A percentile compares a stretch with the other conserved stretches of the same genome.
Conservation (phyloP, 768 basidiomycete genomes). For the Auriscalpium vulgare region DNA sequence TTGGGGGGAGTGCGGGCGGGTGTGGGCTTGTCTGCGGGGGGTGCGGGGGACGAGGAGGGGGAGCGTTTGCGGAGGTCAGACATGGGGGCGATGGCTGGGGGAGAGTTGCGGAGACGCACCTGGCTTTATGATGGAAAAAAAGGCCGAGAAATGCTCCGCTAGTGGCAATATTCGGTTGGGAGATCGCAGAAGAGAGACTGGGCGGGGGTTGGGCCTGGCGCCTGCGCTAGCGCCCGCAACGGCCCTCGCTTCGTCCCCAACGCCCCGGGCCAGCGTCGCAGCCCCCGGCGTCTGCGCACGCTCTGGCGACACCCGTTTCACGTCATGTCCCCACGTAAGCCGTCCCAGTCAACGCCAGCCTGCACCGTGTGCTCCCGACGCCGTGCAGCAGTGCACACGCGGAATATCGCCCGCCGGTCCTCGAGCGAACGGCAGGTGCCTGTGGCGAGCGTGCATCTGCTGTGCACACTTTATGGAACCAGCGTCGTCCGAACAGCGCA, state of each 20-base stretch:
- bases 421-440: too few species aligned
- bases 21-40: background rate
- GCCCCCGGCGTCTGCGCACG: too few species aligned
- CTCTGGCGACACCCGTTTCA: too few species aligned
- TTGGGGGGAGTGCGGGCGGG: background rate
- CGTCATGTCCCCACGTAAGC: too few species aligned
- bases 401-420: too few species aligned
- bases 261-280: too few species aligned
- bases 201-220: constrained; percentile 9
- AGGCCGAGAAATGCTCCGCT: background rate
- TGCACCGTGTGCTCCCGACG: too few species aligned
- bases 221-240: constrained; percentile 2
- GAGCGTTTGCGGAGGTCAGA: constrained; percentile 15
- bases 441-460: too few species aligned
- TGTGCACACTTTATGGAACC: too few species aligned
- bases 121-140: background rate
- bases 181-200: constrained; percentile 6
- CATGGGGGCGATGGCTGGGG: constrained; percentile 5
- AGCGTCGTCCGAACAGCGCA: too few species aligned
- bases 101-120: background rate
- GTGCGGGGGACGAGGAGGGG: constrained; percentile 11
- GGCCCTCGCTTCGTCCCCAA: background rate
- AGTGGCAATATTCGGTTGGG: constrained; percentile 1
- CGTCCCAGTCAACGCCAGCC: too few species aligned
- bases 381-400: too few species aligned